Evolutionary conservation across 2,329 filamentous ascomycete genomes (phyloP), one percentile per base, ranked within the genome.

Genomic region (Exophiala sideris): DNA sequence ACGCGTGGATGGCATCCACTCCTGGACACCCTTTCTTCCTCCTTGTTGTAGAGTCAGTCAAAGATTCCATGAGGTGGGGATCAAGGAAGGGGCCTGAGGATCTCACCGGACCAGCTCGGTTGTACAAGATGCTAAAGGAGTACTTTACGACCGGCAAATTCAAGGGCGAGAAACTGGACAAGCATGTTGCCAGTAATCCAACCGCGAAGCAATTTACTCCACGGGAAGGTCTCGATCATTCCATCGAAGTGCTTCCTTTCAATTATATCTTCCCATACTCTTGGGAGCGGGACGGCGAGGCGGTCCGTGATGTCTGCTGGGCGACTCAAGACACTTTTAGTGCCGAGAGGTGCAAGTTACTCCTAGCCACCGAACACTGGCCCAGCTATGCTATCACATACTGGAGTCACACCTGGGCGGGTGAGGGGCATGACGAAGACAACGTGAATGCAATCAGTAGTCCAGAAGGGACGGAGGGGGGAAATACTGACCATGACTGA

Each of bases 1-100:
- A 71, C 44, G 70, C 68, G 3, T 71, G 68, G 68, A 71, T 71
- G 69, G 68, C 67, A 4, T 60, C 69, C 2, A 66, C 67, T 1
- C 70, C 68, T 0, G 65, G 67, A 14, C 68, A 71, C 45, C 65
- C 68, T 1, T 68, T 71, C 54, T 70, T 69, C 54, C 61, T 70
- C 6, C 47, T 63, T 6, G 64, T 68, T 0, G 35, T 67, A 12
- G 40, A 68, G 41, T 54, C 50, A 4, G 57, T 57, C 36, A 52
- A 57, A 48, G 57, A 48, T 42, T 54, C 45, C 8, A 51, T 54
- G n/a, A 50, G 21, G 11, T 35, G 36, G 18, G 51, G 32, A 20
- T 33, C 48, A 3, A 49, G 46, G 7, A 42, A 40, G 14, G 46
- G 41, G 9, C 48, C 58, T 3, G 62, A 64, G 33, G 40, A 33